phyloP scores from a whole-genome alignment of 2,329 filamentous ascomycete species.

The Bipolaris oryzae region DNA sequence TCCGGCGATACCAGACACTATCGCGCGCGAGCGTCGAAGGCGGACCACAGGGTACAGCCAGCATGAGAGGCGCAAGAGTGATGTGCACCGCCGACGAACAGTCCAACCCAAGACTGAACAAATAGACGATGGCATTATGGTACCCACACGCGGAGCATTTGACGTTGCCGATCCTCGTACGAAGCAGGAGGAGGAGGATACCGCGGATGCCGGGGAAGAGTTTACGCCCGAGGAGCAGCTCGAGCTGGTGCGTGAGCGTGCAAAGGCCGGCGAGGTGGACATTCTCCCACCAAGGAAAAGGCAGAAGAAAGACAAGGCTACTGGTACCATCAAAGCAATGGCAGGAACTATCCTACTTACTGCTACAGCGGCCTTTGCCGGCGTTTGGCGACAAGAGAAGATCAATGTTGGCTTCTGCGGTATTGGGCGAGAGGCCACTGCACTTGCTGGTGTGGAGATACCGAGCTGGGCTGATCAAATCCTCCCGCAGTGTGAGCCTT shows the following conservation, averaged over 20 bases:
- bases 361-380: constrained; percentile 72
- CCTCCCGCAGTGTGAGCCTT: constrained; percentile 84
- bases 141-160: constrained; percentile 64
- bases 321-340: constrained; percentile 64
- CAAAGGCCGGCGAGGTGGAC: constrained; percentile 59
- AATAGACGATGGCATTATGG: constrained; percentile 59
- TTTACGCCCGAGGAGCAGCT: constrained; percentile 88
- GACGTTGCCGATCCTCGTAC: constrained; percentile 60
- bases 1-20: constrained; percentile 54
- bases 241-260: constrained; percentile 74
- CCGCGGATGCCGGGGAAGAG: constrained; percentile 79
- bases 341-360: constrained; percentile 74
- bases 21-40: constrained; percentile 55
- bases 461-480: constrained; percentile 75
- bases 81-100: constrained; percentile 51
- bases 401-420: constrained; percentile 95
- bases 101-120: constrained; percentile 52
- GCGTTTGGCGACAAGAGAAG: constrained; percentile 94
- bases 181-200: constrained; percentile 46
- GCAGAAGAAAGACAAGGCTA: constrained; percentile 46
- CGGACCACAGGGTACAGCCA: constrained; percentile 56
- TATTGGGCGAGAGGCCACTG: constrained; percentile 67
- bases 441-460: constrained; percentile 66
- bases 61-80: constrained; percentile 52
- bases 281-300: constrained; percentile 52